Percentiles rank a stretch among this genome's conserved stretches.
phyloP scores from a whole-genome alignment of 306 rosid species.

The Acacia melanoxylon region DNA sequence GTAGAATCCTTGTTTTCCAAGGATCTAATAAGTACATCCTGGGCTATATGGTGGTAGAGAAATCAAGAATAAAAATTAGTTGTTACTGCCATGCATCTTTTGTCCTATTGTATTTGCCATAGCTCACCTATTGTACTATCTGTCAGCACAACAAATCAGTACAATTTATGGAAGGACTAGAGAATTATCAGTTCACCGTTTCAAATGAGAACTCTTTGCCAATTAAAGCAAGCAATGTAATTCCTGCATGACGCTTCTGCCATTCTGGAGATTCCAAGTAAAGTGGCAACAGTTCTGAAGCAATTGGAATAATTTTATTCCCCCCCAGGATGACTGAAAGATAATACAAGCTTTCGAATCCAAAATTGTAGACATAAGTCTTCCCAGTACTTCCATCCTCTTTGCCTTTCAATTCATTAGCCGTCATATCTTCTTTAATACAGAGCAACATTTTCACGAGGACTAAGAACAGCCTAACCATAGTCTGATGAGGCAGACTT shows the following conservation, averaged over 20 bases:
- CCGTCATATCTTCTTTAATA: slow-evolving; percentile 4
- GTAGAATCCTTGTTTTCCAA: background rate
- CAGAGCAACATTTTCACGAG: slow-evolving; percentile 29
- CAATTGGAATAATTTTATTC: slow-evolving; percentile 4
- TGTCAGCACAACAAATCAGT: background rate
- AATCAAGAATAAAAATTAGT: background rate
- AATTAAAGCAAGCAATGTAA: slow-evolving; percentile 32
- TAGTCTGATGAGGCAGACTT: background rate
- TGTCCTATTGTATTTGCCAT: background rate
- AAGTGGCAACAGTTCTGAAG: slow-evolving; percentile 15
- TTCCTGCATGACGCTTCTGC: slow-evolving; percentile 48
- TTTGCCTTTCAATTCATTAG: background rate
- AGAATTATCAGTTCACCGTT: slow-evolving; percentile 36
- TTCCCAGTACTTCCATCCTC: background rate
- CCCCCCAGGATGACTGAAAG: slow-evolving; percentile 34
- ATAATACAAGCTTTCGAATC: slow-evolving; percentile 35
- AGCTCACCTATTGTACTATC: background rate
- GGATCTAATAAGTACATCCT: background rate
- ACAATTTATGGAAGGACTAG: background rate
- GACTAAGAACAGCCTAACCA: slow-evolving; percentile 30
- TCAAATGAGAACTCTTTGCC: slow-evolving; percentile 41
- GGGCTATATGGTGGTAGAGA: background rate
- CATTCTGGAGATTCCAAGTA: slow-evolving; percentile 37
- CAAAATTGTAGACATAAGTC: slow-evolving; percentile 27
- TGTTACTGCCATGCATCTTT: background rate